A percentile compares a stretch with the other conserved stretches of the same genome.
phyloP scores from a whole-genome alignment of 176 grass and related monocot genomes.

The Ensete ventricosum region DNA sequence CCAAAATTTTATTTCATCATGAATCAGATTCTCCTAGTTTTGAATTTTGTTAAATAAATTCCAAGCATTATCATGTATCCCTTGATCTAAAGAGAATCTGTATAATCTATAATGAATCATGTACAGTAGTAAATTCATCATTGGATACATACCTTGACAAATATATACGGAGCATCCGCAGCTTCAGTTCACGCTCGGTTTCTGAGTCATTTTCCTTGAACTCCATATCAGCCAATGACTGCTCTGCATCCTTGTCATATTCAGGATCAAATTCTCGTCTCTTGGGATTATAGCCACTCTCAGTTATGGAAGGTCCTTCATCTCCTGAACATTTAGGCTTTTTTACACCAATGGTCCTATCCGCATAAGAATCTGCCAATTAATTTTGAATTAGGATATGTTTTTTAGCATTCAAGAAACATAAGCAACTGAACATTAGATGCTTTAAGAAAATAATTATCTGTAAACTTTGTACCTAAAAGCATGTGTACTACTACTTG shows the following conservation, averaged over 20 bases:
- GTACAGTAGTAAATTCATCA: neutral
- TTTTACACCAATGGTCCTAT: constrained; percentile 87
- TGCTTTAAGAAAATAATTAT: neutral
- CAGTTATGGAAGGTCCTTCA: constrained; percentile 82
- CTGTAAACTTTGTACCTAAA: neutral
- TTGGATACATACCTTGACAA: constrained; percentile 49
- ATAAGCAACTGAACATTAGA: neutral
- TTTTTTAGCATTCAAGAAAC: neutral
- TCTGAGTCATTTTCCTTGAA: constrained; percentile 90
- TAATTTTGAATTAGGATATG: neutral
- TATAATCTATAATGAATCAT: neutral
- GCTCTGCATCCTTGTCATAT: constrained; percentile 96
- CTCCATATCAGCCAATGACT: constrained; percentile 93
- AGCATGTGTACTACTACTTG: neutral
- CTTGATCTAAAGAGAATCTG: neutral
- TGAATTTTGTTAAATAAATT: neutral
- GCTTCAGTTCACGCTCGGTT: constrained; percentile 80
- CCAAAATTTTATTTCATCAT: neutral
- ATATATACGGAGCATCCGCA: constrained; percentile 77
- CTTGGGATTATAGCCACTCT: constrained; percentile 91
- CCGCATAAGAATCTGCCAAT: constrained; percentile 54
- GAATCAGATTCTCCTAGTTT: neutral
- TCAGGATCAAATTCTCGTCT: constrained; percentile 96
- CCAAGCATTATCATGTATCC: neutral
- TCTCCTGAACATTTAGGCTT: constrained; percentile 89